Evolutionary conservation across 768 basidiomycete genomes (phyloP), one percentile per base, ranked within the genome.

Genomic region (Termitomyces bulborhizus): DNA sequence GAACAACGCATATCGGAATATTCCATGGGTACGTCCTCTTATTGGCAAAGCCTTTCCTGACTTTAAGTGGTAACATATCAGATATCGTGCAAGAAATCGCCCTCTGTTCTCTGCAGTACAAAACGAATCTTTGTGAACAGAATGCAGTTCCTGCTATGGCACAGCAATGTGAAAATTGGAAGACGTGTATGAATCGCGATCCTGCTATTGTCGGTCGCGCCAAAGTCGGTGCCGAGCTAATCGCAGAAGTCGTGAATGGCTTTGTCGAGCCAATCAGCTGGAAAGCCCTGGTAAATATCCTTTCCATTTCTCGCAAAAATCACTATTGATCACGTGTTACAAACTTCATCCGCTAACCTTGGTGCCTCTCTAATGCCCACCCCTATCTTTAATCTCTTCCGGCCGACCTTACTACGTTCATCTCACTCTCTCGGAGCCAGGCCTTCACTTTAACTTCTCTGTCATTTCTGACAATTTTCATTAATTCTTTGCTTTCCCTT

Each of bases 181-280:
- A 96, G 65, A 81, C 83, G 5, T 98, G 94, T 67, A 96, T 97
- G 95, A 86, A 89, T 71, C 86, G 91, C 56, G 95, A 98, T 75
- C 93, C 95, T 53, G 84, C 86, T 18, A 85, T 87, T 40, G 83
- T 95, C 41, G 93, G 93, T 1, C 88, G 93, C 55, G 91, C 93
- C 56, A 85, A 83, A 63, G 88, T 99, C 60, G 86, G 90, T 43
- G 94, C 95, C 55, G 93, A 98, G 76, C 84, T 97, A 55, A 86
- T 98, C 69, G 96, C 93, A 51, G 95, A 97, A 66, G 89, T 98
- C 43, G 86, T 98, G 58, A 97, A 98, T 67, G 86, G 92, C 1
- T 99, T 99, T 66, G 90, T 98, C 13, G 96, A 99, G 66, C 89
- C 90, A 47, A 95, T 99, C 71, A 93, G 89, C 68, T 98, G 94